A percentile compares a stretch with the other conserved stretches of the same genome.
These are phyloP conservation scores for Vitis labrusca DNA, from an alignment of 164 flowering plant species.

Conservation along the genomic window DNA sequence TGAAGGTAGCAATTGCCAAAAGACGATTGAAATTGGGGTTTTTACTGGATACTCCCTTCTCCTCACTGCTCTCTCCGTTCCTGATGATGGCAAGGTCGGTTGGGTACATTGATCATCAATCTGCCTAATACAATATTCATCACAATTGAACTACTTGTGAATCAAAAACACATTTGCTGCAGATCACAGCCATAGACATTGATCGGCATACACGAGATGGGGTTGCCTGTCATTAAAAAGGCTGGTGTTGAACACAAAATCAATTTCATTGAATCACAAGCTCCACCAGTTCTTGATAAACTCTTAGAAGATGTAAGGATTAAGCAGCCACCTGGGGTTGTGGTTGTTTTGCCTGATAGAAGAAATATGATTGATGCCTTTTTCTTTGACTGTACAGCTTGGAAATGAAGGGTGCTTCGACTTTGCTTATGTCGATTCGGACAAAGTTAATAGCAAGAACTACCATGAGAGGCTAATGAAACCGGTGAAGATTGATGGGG, in stretches of 20 bases:
- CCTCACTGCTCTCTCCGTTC: conserved; percentile 50
- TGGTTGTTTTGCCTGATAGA: no score
- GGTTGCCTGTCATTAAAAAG: conserved; percentile 43
- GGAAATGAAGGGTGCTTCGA: no score
- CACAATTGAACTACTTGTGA: no score
- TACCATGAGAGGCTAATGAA: no score
- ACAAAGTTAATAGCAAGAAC: conserved; percentile 33
- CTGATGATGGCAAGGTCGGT: conserved; percentile 39
- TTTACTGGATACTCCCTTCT: conserved; percentile 63
- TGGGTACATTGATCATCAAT: not conserved
- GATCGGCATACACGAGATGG: conserved; percentile 45
- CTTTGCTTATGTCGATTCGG: conserved; percentile 17
- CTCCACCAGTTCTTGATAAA: conserved; percentile 21
- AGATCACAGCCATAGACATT: conserved; percentile 43
- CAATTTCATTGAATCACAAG: conserved; percentile 34
- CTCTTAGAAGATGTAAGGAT: conserved; percentile 18
- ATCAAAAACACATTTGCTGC: not conserved
- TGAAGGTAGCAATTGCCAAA: conserved; percentile 52
- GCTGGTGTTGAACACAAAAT: conserved; percentile 53
- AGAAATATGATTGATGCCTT: not conserved
- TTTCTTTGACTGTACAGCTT: conserved; percentile 16
- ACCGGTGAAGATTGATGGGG: no score
- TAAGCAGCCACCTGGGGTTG: not conserved
- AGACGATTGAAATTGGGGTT: conserved; percentile 53
- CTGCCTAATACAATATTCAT: no score